Evolutionary conservation across 176 grass and related monocot genomes (phyloP).

Genomic region (Musa beccarii): DNA sequence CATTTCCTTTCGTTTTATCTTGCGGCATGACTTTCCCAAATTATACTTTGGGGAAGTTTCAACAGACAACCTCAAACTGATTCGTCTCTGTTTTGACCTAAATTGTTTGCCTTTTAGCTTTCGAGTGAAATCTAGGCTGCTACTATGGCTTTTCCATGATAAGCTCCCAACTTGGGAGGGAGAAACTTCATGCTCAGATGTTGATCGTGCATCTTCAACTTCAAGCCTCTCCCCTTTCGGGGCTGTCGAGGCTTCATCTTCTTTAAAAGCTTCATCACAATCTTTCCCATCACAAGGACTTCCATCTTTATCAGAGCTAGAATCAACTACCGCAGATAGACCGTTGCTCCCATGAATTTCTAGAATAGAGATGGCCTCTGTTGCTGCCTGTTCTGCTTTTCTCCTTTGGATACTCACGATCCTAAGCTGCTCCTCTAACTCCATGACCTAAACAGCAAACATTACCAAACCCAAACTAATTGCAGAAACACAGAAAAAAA

Average conservation of each 20-base stretch:
- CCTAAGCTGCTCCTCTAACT: constrained; percentile 82
- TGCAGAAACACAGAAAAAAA: background rate
- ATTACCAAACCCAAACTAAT: background rate
- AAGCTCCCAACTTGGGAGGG: constrained; percentile 38
- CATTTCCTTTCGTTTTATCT: constrained; percentile 51
- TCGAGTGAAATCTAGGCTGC: constrained; percentile 42
- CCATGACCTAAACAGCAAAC: constrained; percentile 41
- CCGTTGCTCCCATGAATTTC: constrained; percentile 47
- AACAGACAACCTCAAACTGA: constrained; percentile 31
- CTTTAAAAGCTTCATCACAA: constrained; percentile 3
- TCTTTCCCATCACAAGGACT: constrained; percentile 13
- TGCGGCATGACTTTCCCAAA: constrained; percentile 76
- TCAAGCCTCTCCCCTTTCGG: constrained; percentile 11
- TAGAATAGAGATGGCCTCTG: constrained; percentile 53
- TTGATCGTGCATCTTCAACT: constrained; percentile 32
- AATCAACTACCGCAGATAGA: constrained; percentile 42
- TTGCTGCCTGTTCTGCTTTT: constrained; percentile 58
- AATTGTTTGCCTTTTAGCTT: constrained; percentile 48
- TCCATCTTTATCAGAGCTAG: constrained; percentile 40
- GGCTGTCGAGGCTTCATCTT: constrained; percentile 8
- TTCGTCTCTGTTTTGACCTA: constrained; percentile 34
- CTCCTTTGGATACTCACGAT: constrained; percentile 52
- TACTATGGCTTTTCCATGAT: constrained; percentile 71
- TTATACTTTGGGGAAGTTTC: constrained; percentile 72
- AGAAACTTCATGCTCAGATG: constrained; percentile 32